Base-by-base conservation (phyloP, 2,329 filamentous ascomycete genomes). In the Colletotrichum euphorbiae region DNA sequence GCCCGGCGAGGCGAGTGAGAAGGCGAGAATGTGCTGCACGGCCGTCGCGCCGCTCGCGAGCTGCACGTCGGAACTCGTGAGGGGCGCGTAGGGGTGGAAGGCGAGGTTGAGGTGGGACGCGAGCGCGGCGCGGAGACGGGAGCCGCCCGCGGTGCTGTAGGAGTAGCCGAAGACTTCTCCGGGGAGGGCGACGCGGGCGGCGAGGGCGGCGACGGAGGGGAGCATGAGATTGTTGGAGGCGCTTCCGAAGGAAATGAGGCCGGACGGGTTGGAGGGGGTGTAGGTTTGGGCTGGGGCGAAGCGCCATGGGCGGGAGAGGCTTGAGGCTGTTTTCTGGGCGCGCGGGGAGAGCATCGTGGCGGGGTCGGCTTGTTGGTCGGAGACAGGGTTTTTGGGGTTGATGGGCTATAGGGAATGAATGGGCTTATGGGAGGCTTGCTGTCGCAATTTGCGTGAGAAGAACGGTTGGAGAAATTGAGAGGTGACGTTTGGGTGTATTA, bases 1-100 rank as follows among this genome's bases (percentile, higher is more conserved):
- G 3, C 78, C 76, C 0, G 77, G 73, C 40, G 82, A 75, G 0
- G 77, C 77, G 11, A 82, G 67, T 4, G 74, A 75, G 77, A 79
- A 82, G 0, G 78, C 77, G 4, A 82, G 75, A 28, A 80, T 74
- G 28, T 80, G 79, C 28, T 82, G 79, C 62, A 81, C 76, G 24
- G 79, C 73, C 5, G 79, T 81, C n/a, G 77, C 77, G 2, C 77
- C 76, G 31, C 75, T 75, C 3, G 77, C 77, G 17, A 77, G 69
- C n/a, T 75, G 73, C 43, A 83, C 75, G 46, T 80, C 69, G 12
- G 75, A 73, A 1, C 72, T 51, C 6, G 72, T 69, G 11, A 82
- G 70, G 17, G 75, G 72, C 2, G 54, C 50, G 40, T 72, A 62
- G 1, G 80, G 80, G 13, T 74, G 54, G 57, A 83, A 75, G 43